Percentiles rank a stretch among this genome's conserved stretches.
These are phyloP conservation scores for Pseudonitzschia multiseries DNA, from an alignment of 108 stramenopile genomes.

Conservation along the genomic window DNA sequence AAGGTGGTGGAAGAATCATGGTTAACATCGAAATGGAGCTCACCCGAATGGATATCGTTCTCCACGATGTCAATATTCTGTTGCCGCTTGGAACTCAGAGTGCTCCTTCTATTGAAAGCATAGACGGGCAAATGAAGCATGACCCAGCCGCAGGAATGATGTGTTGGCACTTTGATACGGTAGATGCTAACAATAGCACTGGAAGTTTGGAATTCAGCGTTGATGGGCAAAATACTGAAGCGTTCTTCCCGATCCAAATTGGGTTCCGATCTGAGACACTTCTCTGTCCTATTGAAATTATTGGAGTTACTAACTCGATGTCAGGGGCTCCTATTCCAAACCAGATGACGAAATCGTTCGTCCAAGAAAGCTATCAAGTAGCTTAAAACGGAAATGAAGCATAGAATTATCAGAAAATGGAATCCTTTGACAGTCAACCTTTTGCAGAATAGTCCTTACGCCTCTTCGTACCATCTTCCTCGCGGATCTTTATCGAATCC, in stretches of 20 bases:
- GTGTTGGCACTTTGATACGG: conserved; percentile 94
- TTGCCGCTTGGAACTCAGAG: conserved; percentile 92
- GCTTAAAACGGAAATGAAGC: conserved; percentile 12
- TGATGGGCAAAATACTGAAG: conserved; percentile 76
- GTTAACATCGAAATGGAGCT: conserved; percentile 96
- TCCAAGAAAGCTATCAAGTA: conserved; percentile 74
- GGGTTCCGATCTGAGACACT: conserved; percentile 90
- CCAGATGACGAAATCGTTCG: conserved; percentile 62
- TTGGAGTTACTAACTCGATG: conserved; percentile 51
- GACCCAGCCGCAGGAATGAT: conserved; percentile 88
- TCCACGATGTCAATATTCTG: conserved; percentile 93
- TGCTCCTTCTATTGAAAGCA: conserved; percentile 77
- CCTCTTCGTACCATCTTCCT: not conserved
- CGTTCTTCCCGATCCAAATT: conserved; percentile 95
- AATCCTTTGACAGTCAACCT: not conserved
- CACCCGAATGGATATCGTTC: conserved; percentile 67
- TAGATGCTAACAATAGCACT: conserved; percentile 82
- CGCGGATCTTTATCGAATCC: no score
- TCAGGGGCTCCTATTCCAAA: conserved; percentile 82
- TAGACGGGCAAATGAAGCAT: conserved; percentile 94
- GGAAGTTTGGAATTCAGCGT: conserved; percentile 94
- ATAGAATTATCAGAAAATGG: not conserved
- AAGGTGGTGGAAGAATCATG: conserved; percentile 89
- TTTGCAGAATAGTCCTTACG: not conserved
- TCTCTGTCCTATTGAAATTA: conserved; percentile 85